Evolutionary conservation across 345 rosid genomes (phyloP).

Genomic region (Gossypium herbaceum): DNA sequence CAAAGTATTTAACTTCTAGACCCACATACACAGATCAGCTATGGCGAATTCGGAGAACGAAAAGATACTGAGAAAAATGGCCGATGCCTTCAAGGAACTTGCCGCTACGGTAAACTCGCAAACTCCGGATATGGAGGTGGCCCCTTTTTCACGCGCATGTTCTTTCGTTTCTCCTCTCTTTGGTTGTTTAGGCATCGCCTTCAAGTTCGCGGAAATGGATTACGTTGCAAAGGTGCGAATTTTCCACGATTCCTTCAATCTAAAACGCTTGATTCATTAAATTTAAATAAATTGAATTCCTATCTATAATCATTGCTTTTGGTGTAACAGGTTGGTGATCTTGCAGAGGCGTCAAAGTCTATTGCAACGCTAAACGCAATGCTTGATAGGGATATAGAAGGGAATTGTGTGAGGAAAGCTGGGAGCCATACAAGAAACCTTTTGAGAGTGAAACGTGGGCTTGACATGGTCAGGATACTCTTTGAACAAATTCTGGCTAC

Average conservation of each 20-base stretch:
- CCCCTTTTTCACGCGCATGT: slow-evolving; percentile 78
- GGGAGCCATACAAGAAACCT: slow-evolving; percentile 94
- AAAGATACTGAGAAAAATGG: slow-evolving; percentile 55
- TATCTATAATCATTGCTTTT: background rate
- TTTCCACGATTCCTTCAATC: background rate
- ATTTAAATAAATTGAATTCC: background rate
- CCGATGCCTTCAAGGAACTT: slow-evolving; percentile 63
- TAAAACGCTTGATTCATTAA: background rate
- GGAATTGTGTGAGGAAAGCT: slow-evolving; percentile 50
- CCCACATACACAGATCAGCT: background rate
- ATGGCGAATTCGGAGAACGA: slow-evolving; percentile 41
- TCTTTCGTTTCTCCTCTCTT: slow-evolving; percentile 91
- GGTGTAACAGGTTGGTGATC: slow-evolving; percentile 66
- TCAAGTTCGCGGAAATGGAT: slow-evolving; percentile 94
- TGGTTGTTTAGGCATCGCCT: slow-evolving; percentile 87
- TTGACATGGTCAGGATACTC: slow-evolving; percentile 89
- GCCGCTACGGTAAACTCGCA: slow-evolving; percentile 40
- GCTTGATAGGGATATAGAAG: slow-evolving; percentile 57
- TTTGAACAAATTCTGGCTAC: slow-evolving; percentile 68
- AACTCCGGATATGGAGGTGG: slow-evolving; percentile 50
- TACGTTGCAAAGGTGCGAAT: slow-evolving; percentile 77
- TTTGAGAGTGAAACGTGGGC: slow-evolving; percentile 89
- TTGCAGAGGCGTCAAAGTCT: slow-evolving; percentile 65
- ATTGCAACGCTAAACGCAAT: slow-evolving; percentile 44
- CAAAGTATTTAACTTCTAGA: background rate